These are phyloP conservation scores for Mariannaea elegans DNA, from an alignment of 2,329 filamentous ascomycete genomes.

Conservation along the genomic window DNA sequence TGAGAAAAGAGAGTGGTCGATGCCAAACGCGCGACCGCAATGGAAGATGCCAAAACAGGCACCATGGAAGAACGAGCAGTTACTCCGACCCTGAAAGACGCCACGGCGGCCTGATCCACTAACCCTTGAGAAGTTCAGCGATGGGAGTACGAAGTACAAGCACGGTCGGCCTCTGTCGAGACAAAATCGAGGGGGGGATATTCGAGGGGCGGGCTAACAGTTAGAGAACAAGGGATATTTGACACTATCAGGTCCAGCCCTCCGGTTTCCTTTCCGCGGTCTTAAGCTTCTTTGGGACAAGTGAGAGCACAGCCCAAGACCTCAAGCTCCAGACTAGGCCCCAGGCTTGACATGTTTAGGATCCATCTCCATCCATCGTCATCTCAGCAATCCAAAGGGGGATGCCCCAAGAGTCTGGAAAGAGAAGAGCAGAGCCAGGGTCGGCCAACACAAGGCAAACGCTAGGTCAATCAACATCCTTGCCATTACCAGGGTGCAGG, in stretches of 20 bases:
- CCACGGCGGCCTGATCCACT: constrained; percentile 23
- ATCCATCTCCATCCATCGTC: constrained; percentile 21
- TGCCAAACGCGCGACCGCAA: constrained; percentile 29
- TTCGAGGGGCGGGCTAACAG: constrained; percentile 19
- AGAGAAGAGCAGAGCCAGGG: background rate
- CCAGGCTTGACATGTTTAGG: constrained; percentile 2
- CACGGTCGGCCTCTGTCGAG: constrained; percentile 12
- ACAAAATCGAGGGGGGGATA: constrained; percentile 16
- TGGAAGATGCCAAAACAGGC: constrained; percentile 27
- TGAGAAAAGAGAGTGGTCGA: constrained; percentile 19
- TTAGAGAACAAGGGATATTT: constrained; percentile 24
- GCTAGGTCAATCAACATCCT: constrained; percentile 1
- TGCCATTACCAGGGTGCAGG: constrained; percentile 10
- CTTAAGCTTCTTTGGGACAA: constrained; percentile 35
- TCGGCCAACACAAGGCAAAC: constrained; percentile 2
- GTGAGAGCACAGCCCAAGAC: constrained; percentile 13
- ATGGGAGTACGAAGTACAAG: background rate
- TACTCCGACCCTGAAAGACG: constrained; percentile 19
- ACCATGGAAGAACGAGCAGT: constrained; percentile 25
- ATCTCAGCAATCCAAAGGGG: constrained; percentile 10
- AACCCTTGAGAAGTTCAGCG: constrained; percentile 17
- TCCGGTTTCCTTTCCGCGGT: constrained; percentile 31
- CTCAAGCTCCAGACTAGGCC: constrained; percentile 6
- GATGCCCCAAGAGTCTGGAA: background rate
- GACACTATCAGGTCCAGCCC: constrained; percentile 23